These are phyloP conservation scores for Penicillium bialowiezense DNA, from an alignment of 495 filamentous ascomycete species.

Conservation along the genomic window DNA sequence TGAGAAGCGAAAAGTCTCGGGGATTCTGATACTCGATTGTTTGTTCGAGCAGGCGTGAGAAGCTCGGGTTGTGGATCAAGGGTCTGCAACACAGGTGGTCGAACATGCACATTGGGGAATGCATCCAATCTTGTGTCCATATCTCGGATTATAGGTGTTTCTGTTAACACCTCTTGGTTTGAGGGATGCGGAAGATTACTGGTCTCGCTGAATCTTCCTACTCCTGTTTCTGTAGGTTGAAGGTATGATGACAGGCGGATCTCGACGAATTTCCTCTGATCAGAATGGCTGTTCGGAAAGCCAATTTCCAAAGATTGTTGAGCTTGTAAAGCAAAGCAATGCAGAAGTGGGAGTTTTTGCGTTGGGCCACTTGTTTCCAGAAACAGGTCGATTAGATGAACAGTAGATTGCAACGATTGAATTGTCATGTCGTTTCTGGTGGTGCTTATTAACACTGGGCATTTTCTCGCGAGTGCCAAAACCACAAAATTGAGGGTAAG, in stretches of 20 bases:
- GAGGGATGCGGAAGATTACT: no score
- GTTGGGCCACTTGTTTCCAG: slow-evolving; percentile 7
- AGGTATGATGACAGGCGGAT: background rate
- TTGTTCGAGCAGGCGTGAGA: background rate
- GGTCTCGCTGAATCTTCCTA: background rate
- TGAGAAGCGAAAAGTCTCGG: background rate
- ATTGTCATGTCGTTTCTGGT: background rate
- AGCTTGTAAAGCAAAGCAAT: slow-evolving; percentile 21
- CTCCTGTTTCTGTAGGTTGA: background rate
- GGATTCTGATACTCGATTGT: background rate
- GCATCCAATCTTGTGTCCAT: background rate
- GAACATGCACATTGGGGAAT: background rate
- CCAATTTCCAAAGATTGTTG: slow-evolving; percentile 2
- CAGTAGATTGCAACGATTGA: background rate
- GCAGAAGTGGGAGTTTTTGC: slow-evolving; percentile 13
- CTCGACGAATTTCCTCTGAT: background rate
- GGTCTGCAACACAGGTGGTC: background rate
- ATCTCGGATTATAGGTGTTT: background rate
- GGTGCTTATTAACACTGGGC: background rate
- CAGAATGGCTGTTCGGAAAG: background rate
- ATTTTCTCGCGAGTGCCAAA: slow-evolving; percentile 8
- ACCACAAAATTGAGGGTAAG: slow-evolving; percentile 18
- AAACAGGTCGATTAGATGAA: slow-evolving; percentile 18
- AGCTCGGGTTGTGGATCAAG: background rate
- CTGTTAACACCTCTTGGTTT: background rate